Base-by-base conservation (phyloP, 2,329 filamentous ascomycete genomes). In the Ilyonectria destructans region DNA sequence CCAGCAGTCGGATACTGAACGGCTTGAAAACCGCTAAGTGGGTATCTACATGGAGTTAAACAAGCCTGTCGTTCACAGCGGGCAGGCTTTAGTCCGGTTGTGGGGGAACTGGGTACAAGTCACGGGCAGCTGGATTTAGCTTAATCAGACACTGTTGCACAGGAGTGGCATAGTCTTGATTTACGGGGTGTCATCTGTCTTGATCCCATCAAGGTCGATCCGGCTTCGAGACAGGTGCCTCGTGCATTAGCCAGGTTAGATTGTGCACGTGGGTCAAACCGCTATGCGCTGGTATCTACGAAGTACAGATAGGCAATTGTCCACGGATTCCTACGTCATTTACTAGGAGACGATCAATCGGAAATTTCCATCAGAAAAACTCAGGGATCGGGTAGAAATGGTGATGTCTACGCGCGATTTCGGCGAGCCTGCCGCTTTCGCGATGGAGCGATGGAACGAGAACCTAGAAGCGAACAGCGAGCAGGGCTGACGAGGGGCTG, bases 401-500 rank as follows among this genome's bases (percentile, higher is more conserved):
- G 37, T n/a, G 35, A 35, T 62, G 37, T 37, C 37, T 48, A 54
- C 31, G 49, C 31, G 43, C 26, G 23, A 21, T 43, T 46, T 58
- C 21, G 37, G 21, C 60, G 58, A 33, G 29, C 29, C 15, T 29
- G 23, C 43, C 55, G 45, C 29, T 45, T 19, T 19, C 31, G 31
- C 31, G 31, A 33, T 33, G 31, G 31, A 9, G 37, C 60, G 51
- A 62, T 46, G 26, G 17, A 26, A 17, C 56, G 56, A 59, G 57
- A 48, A 45, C n/a, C 23, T 10, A 29, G 43, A 48, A 23, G 23
- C 37, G 26, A 69, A 62, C 45, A 35, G 21, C 58, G 69, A 69
- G 55, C 71, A 70, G 58, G 69, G 69, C 63, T 56, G 54, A 12
- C 31, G 40, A 26, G 17, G 13, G 13, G 37, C 13, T n/a, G 37